Conservation (phyloP, 108 stramenopile species). For the Skeletonema potamos region DNA sequence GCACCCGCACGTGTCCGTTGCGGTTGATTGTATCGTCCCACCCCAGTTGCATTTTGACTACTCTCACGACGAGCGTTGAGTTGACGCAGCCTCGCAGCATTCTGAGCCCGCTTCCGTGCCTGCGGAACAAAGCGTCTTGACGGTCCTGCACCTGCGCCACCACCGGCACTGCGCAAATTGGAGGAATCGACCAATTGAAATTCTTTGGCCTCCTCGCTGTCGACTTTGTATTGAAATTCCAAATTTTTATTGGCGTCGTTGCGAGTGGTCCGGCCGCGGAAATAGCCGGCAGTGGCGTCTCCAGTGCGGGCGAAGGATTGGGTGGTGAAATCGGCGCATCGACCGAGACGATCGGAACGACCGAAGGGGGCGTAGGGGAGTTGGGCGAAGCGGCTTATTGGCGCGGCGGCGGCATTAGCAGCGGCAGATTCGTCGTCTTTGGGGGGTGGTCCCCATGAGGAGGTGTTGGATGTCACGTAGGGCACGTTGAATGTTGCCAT, state of each 20-base stretch:
- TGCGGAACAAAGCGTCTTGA: slow-evolving; percentile 65
- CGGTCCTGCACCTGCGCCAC: slow-evolving; percentile 14
- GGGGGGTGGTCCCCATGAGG: slow-evolving; percentile 81
- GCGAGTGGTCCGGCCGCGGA: slow-evolving; percentile 29
- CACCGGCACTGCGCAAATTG: slow-evolving; percentile 49
- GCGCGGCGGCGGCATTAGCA: slow-evolving; percentile 9
- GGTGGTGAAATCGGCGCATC: slow-evolving; percentile 83
- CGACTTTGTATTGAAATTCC: slow-evolving; percentile 78
- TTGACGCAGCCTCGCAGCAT: slow-evolving; percentile 64
- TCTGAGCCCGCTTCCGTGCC: slow-evolving; percentile 52
- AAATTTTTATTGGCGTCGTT: slow-evolving; percentile 52
- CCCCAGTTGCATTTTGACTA: slow-evolving; percentile 10
- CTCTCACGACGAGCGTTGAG: slow-evolving; percentile 69
- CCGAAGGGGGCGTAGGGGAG: slow-evolving; percentile 95
- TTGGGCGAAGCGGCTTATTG: slow-evolving; percentile 62
- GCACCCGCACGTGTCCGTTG: slow-evolving; percentile 45
- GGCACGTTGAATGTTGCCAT: slow-evolving; percentile 73
- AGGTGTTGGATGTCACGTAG: slow-evolving; percentile 64
- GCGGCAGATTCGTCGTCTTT: slow-evolving; percentile 4
- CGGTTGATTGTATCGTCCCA: slow-evolving; percentile 39
- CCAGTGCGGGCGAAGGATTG: slow-evolving; percentile 23
- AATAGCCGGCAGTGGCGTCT: slow-evolving; percentile 42
- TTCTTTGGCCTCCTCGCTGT: slow-evolving; percentile 68
- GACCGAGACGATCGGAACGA: slow-evolving; percentile 85
- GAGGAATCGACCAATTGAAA: slow-evolving; percentile 93